Evolutionary conservation across 176 grass and related monocot species (phyloP).

Genomic region (Phyllostachys edulis): DNA sequence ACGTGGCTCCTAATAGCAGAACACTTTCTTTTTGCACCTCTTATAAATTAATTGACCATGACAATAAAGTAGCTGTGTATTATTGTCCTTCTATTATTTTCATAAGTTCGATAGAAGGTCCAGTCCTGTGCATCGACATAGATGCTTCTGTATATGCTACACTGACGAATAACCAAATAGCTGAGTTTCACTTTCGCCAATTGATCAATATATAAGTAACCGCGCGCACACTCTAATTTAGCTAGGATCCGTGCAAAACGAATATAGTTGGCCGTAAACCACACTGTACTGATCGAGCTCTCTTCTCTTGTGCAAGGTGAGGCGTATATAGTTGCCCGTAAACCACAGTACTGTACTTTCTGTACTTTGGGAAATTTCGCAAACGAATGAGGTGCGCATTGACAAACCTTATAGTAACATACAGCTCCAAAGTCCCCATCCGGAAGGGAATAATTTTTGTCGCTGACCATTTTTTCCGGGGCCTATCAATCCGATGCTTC

Average conservation of each 20-base stretch:
- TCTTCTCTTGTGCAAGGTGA: neutral
- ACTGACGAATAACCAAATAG: neutral
- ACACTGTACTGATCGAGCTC: neutral
- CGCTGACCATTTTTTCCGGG: neutral
- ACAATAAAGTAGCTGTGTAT: too few species aligned
- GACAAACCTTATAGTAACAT: neutral
- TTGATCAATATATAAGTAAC: neutral
- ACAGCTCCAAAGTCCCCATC: constrained; percentile 31
- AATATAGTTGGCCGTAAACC: too few species aligned
- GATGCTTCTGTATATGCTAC: neutral
- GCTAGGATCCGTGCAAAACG: neutral
- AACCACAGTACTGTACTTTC: neutral
- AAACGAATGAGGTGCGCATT: neutral
- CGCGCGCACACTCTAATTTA: neutral
- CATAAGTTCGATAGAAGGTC: too few species aligned
- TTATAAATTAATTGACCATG: too few species aligned
- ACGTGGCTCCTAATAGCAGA: too few species aligned
- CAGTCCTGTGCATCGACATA: too few species aligned
- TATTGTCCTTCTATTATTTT: too few species aligned
- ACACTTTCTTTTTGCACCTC: too few species aligned
- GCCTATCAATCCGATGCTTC: neutral
- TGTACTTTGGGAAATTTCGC: neutral
- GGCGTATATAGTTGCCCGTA: neutral
- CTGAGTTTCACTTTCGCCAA: neutral
- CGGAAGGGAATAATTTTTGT: neutral